These are phyloP conservation scores for Epichloe coenophiala DNA, from an alignment of 2,329 filamentous ascomycete genomes.

Conservation along the genomic window DNA sequence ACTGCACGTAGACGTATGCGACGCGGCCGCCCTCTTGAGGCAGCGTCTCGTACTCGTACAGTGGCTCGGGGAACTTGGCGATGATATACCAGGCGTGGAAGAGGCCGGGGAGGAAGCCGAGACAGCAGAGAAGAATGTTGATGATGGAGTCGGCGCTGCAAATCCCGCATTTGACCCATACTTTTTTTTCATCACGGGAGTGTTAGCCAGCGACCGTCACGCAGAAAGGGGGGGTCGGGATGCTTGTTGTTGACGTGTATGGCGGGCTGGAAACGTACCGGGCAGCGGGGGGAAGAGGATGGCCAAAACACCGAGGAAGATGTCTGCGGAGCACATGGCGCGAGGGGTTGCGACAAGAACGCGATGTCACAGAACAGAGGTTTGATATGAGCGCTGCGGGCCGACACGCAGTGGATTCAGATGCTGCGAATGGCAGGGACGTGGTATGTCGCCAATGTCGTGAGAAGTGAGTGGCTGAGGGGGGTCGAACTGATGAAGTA, in stretches of 20 bases:
- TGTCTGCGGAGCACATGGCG: slow-evolving; percentile 44
- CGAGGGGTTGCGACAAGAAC: background rate
- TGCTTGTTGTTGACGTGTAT: background rate
- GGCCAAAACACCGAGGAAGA: slow-evolving; percentile 38
- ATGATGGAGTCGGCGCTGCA: slow-evolving; percentile 88
- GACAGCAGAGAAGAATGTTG: slow-evolving; percentile 78
- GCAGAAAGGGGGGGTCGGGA: too few species aligned
- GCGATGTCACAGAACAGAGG: too few species aligned
- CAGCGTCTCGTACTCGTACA: slow-evolving; percentile 55
- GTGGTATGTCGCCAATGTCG: too few species aligned
- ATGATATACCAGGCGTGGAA: slow-evolving; percentile 98
- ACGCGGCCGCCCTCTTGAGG: slow-evolving; percentile 47
- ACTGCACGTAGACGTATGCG: slow-evolving; percentile 65
- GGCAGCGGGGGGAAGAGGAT: slow-evolving; percentile 26
- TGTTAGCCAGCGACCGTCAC: background rate
- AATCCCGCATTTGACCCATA: slow-evolving; percentile 93
- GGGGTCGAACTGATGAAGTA: too few species aligned
- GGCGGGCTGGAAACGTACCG: slow-evolving; percentile 25
- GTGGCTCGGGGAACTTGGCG: slow-evolving; percentile 66
- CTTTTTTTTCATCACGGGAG: slow-evolving; percentile 26
- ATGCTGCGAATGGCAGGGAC: too few species aligned
- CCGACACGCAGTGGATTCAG: too few species aligned
- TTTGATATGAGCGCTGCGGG: too few species aligned
- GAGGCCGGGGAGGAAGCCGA: slow-evolving; percentile 73
- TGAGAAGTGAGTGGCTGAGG: too few species aligned